Evolutionary conservation across 2,329 filamentous ascomycete genomes (phyloP).

Genomic region (Diaporthe sp.): DNA sequence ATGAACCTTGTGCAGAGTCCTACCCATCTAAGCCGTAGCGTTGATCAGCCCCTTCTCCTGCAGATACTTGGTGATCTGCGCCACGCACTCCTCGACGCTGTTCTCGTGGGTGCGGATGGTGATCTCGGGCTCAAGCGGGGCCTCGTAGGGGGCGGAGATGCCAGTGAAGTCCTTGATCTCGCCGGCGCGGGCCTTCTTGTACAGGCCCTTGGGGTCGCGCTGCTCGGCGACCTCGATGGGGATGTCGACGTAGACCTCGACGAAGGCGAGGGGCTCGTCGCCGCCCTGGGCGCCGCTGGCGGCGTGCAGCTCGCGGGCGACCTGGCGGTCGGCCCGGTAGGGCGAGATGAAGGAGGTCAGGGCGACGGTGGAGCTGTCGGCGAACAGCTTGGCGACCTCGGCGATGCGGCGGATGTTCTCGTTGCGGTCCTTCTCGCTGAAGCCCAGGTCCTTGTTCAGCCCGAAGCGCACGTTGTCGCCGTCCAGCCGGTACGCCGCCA

Average conservation of each 20-base stretch:
- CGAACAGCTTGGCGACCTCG: slow-evolving; percentile 97
- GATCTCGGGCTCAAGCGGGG: slow-evolving; percentile 87
- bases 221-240: slow-evolving; percentile 92
- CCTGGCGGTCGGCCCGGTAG: slow-evolving; percentile 87
- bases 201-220: slow-evolving; percentile 96
- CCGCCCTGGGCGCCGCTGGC: slow-evolving; percentile 64
- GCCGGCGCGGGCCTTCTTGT: slow-evolving; percentile 95
- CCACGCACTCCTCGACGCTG: slow-evolving; percentile 90
- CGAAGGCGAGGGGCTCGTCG: slow-evolving; percentile 84
- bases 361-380: slow-evolving; percentile 87
- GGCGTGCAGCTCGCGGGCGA: slow-evolving; percentile 85
- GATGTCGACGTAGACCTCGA: slow-evolving; percentile 95
- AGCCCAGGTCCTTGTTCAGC: slow-evolving; percentile 97
- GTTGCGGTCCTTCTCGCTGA: slow-evolving; percentile 91
- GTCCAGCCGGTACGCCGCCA: slow-evolving; percentile 92
- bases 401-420: slow-evolving; percentile 98
- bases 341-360: slow-evolving; percentile 98
- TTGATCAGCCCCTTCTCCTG: slow-evolving; percentile 75
- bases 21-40: slow-evolving; percentile 38
- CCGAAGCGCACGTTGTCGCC: slow-evolving; percentile 99
- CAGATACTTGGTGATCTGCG: slow-evolving; percentile 85
- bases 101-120: slow-evolving; percentile 86
- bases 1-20: not conserved
- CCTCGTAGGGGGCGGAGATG: slow-evolving; percentile 95
- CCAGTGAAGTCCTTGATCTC: slow-evolving; percentile 98